phyloP scores from a whole-genome alignment of 2,329 filamentous ascomycete genomes.

The Aureobasidium pullulans region DNA sequence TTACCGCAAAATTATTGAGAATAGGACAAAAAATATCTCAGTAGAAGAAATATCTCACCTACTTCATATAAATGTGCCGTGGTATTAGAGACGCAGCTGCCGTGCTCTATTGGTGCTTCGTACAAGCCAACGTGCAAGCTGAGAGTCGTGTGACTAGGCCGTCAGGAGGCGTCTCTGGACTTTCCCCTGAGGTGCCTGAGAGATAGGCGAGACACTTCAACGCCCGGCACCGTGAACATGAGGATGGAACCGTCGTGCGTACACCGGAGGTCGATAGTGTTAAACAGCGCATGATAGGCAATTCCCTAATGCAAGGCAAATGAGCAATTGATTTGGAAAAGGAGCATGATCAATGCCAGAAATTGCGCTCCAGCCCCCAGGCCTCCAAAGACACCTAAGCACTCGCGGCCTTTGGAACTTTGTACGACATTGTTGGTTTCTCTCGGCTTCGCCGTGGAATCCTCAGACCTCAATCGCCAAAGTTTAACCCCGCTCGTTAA shows the following conservation, averaged over 20 bases:
- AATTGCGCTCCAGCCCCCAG: neutral
- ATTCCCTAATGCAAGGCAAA: neutral
- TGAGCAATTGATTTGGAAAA: neutral
- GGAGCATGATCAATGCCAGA: neutral
- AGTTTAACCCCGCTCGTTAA: conserved; percentile 5
- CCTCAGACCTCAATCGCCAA: neutral
- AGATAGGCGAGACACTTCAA: conserved; percentile 3
- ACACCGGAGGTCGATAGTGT: neutral
- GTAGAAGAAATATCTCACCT: neutral
- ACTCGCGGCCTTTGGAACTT: neutral
- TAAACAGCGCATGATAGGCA: neutral
- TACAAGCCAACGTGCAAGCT: conserved; percentile 1
- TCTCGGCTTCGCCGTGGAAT: conserved; percentile 3
- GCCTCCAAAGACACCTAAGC: neutral
- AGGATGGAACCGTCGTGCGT: neutral
- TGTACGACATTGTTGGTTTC: neutral
- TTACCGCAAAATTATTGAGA: neutral
- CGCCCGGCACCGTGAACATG: neutral
- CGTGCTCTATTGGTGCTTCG: neutral
- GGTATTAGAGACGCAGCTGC: neutral
- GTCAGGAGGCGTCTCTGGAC: neutral
- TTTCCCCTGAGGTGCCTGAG: conserved; percentile 2
- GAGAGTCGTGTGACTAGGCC: neutral
- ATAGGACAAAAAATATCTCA: neutral
- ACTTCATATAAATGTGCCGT: neutral